Evolutionary conservation across 345 rosid genomes (phyloP).

Genomic region (Hirschfeldia incana): DNA sequence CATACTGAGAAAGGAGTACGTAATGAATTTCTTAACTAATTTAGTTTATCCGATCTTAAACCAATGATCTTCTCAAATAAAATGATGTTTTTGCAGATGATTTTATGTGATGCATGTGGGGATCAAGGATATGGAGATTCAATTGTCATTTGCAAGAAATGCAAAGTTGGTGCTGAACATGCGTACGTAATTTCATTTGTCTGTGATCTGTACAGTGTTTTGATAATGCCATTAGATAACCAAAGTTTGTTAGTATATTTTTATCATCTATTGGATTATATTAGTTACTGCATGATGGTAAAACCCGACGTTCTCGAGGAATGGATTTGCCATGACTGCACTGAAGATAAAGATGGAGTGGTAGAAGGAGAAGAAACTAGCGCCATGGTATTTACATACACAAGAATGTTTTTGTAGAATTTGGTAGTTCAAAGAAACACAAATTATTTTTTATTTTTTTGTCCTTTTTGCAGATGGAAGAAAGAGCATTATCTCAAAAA

Average conservation of each 20-base stretch:
- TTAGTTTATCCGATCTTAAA: background rate
- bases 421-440: background rate
- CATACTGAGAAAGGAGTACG: background rate
- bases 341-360: no score
- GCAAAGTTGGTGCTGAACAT: conserved; percentile 68
- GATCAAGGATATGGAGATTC: conserved; percentile 51
- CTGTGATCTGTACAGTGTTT: background rate
- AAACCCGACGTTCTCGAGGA: no score
- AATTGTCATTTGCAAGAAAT: conserved; percentile 56
- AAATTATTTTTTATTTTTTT: background rate
- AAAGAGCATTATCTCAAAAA: background rate
- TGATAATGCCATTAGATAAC: background rate
- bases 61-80: background rate
- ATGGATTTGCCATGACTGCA: no score
- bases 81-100: conserved; percentile 45
- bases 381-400: background rate
- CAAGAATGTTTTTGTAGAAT: background rate
- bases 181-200: conserved; percentile 42
- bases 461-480: background rate
- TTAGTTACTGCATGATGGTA: no score
- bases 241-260: no score
- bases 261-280: no score
- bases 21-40: background rate
- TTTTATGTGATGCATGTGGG: conserved; percentile 68
- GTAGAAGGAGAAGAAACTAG: conserved; percentile 2